Conservation (phyloP, 2,329 filamentous ascomycete species). For the Aureobasidium sp. region DNA sequence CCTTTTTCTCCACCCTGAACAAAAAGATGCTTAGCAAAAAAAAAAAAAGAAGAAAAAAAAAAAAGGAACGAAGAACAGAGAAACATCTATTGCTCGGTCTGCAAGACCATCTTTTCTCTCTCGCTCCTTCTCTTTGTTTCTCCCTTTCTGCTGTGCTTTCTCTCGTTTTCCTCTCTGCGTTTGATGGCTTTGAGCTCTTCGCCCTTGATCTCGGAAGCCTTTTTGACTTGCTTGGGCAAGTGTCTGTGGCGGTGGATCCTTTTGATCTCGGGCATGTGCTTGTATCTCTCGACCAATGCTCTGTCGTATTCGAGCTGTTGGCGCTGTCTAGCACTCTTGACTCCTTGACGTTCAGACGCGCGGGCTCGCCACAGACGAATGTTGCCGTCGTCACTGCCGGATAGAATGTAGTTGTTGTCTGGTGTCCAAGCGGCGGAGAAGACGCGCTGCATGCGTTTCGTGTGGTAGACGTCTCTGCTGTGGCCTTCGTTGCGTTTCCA, state of each 20-base stretch:
- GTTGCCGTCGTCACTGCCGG: slow-evolving; percentile 90
- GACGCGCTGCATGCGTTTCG: slow-evolving; percentile 94
- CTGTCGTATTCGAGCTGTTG: slow-evolving; percentile 89
- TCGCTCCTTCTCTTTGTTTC: slow-evolving; percentile 65
- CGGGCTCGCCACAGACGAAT: slow-evolving; percentile 81
- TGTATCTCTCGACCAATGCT: slow-evolving; percentile 71
- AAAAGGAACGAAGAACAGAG: not conserved
- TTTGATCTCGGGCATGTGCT: slow-evolving; percentile 92
- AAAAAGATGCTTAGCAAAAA: not conserved
- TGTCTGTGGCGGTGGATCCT: slow-evolving; percentile 88
- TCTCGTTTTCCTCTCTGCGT: slow-evolving; percentile 86
- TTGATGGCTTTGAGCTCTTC: slow-evolving; percentile 85
- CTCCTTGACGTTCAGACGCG: slow-evolving; percentile 71
- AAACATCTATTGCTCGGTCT: slow-evolving; percentile 46
- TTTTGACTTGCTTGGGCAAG: slow-evolving; percentile 87
- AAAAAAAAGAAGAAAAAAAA: not conserved
- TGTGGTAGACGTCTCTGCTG: slow-evolving; percentile 91
- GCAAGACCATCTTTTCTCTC: slow-evolving; percentile 87
- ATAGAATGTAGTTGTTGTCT: slow-evolving; percentile 82
- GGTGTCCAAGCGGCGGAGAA: slow-evolving; percentile 79
- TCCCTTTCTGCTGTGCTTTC: slow-evolving; percentile 82
- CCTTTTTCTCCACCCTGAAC: not conserved
- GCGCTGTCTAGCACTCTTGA: slow-evolving; percentile 77
- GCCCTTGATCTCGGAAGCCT: slow-evolving; percentile 87
- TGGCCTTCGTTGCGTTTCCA: slow-evolving; percentile 76